Evolutionary conservation across 1,139 yeast species (phyloP).

Genomic region (Geotrichum aggregatum): DNA sequence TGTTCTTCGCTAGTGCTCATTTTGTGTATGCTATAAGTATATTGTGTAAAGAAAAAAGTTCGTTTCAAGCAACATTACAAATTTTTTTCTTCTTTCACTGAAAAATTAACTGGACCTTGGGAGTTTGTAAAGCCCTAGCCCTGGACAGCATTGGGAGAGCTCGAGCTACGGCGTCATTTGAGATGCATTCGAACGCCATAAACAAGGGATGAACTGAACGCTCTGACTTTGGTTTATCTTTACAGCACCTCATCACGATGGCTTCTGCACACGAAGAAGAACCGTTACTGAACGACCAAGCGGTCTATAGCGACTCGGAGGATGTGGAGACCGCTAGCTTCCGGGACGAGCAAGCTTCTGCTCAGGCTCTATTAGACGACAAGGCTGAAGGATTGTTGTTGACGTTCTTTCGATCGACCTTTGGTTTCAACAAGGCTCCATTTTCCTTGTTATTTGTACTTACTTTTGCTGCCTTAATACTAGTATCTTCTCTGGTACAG

Average conservation of each 20-base stretch:
- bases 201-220: not conserved
- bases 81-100: not conserved
- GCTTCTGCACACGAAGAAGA: constrained; percentile 13
- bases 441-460: constrained; percentile 30
- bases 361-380: too few species aligned
- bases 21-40: constrained; percentile 7
- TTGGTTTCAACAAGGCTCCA: constrained; percentile 32
- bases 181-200: not conserved
- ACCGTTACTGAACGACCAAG: constrained; percentile 8
- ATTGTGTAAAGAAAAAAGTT: not conserved
- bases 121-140: constrained; percentile 11
- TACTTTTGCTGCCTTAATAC: constrained; percentile 22
- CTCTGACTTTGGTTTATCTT: not conserved
- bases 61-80: too few species aligned
- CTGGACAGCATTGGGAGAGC: not conserved
- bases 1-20: constrained; percentile 10
- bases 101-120: constrained; percentile 6
- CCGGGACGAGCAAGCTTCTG: not conserved
- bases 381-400: not conserved
- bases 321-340: constrained; percentile 5
- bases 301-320: not conserved
- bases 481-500: constrained; percentile 19
- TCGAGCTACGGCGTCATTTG: too few species aligned
- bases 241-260: not conserved
- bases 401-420: constrained; percentile 22